These are phyloP conservation scores for Aspergillus puulaauensis DNA, from an alignment of 2,329 filamentous ascomycete species.

Conservation along the genomic window DNA sequence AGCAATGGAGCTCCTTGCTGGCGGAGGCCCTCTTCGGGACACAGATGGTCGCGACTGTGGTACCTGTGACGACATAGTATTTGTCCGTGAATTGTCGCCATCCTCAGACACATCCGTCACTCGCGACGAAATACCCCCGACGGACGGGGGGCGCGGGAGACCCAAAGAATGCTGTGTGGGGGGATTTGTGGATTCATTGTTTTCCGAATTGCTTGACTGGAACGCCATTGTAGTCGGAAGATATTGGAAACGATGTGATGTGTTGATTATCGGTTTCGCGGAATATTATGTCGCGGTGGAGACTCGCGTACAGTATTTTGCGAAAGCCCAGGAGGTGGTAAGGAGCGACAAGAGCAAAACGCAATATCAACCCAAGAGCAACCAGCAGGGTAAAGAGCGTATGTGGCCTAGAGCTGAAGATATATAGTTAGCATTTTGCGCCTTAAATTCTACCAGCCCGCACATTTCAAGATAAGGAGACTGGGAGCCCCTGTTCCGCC, in stretches of 20 bases:
- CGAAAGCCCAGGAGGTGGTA: constrained; percentile 1
- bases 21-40: constrained; percentile 55
- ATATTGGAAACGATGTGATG: constrained; percentile 6
- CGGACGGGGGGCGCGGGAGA: constrained; percentile 46
- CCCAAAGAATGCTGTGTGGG: constrained; percentile 52
- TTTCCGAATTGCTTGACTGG: constrained; percentile 30
- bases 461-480: constrained; percentile 1
- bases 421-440: constrained; percentile 10
- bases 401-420: constrained; percentile 13
- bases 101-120: constrained; percentile 65
- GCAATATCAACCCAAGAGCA: background rate
- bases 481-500: background rate
- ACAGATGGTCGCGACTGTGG: constrained; percentile 57
- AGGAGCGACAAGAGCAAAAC: constrained; percentile 17
- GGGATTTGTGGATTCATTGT: constrained; percentile 39
- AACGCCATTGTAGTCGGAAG: constrained; percentile 22
- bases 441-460: constrained; percentile 1
- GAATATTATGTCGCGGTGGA: constrained; percentile 24
- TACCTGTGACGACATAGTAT: constrained; percentile 50
- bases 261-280: constrained; percentile 13
- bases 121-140: constrained; percentile 62
- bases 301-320: background rate
- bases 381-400: constrained; percentile 17
- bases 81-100: constrained; percentile 44
- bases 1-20: constrained; percentile 38